These are phyloP conservation scores for Cadophora luteo-olivacea DNA, from an alignment of 2,329 filamentous ascomycete species.

Conservation along the genomic window DNA sequence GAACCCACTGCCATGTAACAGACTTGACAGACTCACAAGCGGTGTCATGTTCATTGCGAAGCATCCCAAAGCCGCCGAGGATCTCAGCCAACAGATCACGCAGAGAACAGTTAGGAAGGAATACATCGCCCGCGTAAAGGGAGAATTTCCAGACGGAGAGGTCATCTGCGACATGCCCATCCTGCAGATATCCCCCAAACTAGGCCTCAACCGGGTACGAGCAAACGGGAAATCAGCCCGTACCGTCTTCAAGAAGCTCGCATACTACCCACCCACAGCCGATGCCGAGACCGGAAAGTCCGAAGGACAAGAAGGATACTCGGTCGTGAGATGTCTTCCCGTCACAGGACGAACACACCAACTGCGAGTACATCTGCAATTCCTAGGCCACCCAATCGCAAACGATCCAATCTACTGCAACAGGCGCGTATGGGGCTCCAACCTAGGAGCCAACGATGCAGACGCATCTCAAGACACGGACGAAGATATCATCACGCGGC, in stretches of 20 bases:
- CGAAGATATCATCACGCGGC: conserved; percentile 85
- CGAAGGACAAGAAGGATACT: conserved; percentile 76
- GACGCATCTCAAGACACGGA: conserved; percentile 77
- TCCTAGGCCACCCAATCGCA: conserved; percentile 90
- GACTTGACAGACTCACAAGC: conserved; percentile 92
- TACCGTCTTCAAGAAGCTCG: conserved; percentile 89
- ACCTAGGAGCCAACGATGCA: conserved; percentile 71
- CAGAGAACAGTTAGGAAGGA: conserved; percentile 89
- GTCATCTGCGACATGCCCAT: conserved; percentile 94
- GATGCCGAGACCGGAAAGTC: conserved; percentile 36
- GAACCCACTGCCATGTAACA: conserved; percentile 77
- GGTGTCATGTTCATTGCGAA: conserved; percentile 99
- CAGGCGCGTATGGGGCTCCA: conserved; percentile 84
- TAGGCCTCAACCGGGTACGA: conserved; percentile 92
- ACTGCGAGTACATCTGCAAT: conserved; percentile 92
- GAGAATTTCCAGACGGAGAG: conserved; percentile 89
- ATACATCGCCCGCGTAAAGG: conserved; percentile 90
- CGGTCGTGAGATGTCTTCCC: conserved; percentile 91
- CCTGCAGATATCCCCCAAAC: conserved; percentile 90
- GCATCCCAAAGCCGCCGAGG: conserved; percentile 78
- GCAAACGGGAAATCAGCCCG: conserved; percentile 89
- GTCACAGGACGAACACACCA: conserved; percentile 96
- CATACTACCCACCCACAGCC: conserved; percentile 77
- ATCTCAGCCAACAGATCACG: conserved; percentile 77
- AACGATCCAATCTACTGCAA: conserved; percentile 99